phyloP scores from a whole-genome alignment of 2,329 filamentous ascomycete genomes.

The Verticillium isaacii region DNA sequence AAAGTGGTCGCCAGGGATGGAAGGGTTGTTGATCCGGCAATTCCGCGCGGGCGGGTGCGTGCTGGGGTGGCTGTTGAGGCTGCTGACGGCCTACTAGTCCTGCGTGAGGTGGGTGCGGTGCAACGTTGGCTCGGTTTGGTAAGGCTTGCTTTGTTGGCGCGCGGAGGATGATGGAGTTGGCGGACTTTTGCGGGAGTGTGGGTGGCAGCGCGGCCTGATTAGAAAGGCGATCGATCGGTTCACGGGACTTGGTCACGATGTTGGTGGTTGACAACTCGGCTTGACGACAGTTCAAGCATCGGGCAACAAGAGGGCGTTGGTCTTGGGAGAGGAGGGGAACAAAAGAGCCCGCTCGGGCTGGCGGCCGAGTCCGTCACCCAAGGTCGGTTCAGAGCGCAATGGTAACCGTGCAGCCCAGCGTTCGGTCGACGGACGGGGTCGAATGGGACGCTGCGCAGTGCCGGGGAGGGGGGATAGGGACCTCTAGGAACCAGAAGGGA shows the following conservation, averaged over 20 bases:
- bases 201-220: neutral
- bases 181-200: neutral
- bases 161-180: neutral
- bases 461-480: neutral
- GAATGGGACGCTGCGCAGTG: neutral
- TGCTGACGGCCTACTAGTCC: neutral
- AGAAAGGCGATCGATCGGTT: neutral
- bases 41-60: neutral
- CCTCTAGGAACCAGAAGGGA: neutral
- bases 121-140: neutral
- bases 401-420: neutral
- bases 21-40: neutral
- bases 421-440: neutral
- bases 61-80: neutral
- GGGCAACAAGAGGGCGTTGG: neutral
- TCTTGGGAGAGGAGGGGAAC: neutral
- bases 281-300: neutral
- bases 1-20: neutral
- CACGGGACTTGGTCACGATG: too few relatives aligned
- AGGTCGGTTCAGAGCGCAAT: neutral
- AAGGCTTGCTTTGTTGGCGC: neutral
- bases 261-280: neutral
- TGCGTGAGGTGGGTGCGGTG: neutral
- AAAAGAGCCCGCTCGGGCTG: neutral
- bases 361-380: neutral